Evolutionary conservation across 208 protist genomes (phyloP).

Genomic region (Phytomonas francai): DNA sequence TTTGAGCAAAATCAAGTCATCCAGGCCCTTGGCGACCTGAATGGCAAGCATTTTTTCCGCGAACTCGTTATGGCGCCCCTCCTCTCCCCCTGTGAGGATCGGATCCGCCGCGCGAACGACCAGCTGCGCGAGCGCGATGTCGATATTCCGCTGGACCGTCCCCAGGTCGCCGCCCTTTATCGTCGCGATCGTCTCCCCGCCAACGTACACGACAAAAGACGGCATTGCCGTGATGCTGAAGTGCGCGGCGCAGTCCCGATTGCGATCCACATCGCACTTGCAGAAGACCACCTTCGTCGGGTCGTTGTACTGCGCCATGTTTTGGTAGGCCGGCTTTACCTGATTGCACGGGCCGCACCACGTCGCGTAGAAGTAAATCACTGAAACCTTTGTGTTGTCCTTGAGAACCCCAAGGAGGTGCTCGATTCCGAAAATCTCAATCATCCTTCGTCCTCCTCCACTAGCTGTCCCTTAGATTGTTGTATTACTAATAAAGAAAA

Average conservation of each 20-base stretch:
- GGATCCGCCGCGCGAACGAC: neutral
- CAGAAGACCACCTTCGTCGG: slow-evolving; percentile 46
- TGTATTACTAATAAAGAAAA: slow-evolving; percentile 7
- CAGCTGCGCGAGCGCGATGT: slow-evolving; percentile 24
- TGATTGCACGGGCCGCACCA: slow-evolving; percentile 85
- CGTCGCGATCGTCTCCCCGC: slow-evolving; percentile 30
- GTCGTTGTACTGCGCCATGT: slow-evolving; percentile 43
- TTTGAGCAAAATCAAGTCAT: slow-evolving; percentile 31
- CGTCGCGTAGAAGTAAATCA: slow-evolving; percentile 85
- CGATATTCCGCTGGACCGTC: slow-evolving; percentile 46
- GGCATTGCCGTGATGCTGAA: slow-evolving; percentile 60
- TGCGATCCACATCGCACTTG: slow-evolving; percentile 79
- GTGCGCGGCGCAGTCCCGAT: slow-evolving; percentile 39
- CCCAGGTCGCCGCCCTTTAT: slow-evolving; percentile 42
- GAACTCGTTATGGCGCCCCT: slow-evolving; percentile 23
- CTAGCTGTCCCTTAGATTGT: neutral
- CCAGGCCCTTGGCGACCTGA: slow-evolving; percentile 22
- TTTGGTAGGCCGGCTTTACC: slow-evolving; percentile 63
- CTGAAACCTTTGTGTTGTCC: slow-evolving; percentile 33
- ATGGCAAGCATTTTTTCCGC: slow-evolving; percentile 51
- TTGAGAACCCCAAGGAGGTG: slow-evolving; percentile 47
- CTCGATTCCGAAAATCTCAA: slow-evolving; percentile 63
- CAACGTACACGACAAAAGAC: slow-evolving; percentile 72
- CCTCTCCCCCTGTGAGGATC: neutral
- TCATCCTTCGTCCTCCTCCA: slow-evolving; percentile 19